Evolutionary conservation across 805 yeast species (phyloP).

Genomic region (Kazachstania taianensis): DNA sequence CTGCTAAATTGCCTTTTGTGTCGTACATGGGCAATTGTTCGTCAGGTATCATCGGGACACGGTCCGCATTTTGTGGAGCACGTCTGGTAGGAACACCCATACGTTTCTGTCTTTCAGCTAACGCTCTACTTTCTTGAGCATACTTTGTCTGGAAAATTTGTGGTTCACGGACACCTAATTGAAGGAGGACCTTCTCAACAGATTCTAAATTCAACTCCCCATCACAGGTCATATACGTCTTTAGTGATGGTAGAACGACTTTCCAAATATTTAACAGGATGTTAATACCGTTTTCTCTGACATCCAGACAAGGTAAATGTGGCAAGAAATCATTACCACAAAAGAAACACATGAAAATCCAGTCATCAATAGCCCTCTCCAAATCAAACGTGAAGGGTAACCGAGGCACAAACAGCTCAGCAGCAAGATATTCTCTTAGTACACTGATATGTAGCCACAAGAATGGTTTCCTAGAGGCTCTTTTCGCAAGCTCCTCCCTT

Average conservation of each 20-base stretch:
- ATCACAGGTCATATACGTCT: slow-evolving; percentile 79
- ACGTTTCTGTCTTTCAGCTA: slow-evolving; percentile 36
- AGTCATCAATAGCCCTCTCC: slow-evolving; percentile 95
- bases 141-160: slow-evolving; percentile 63
- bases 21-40: slow-evolving; percentile 69
- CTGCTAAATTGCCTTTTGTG: slow-evolving; percentile 61
- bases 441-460: slow-evolving; percentile 88
- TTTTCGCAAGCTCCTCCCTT: slow-evolving; percentile 26
- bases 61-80: slow-evolving; percentile 63
- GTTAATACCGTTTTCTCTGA: slow-evolving; percentile 89
- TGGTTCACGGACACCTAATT: slow-evolving; percentile 64
- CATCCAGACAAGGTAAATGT: slow-evolving; percentile 88
- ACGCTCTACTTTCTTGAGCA: slow-evolving; percentile 56
- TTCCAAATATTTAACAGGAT: slow-evolving; percentile 78
- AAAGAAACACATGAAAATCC: slow-evolving; percentile 98
- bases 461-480: slow-evolving; percentile 60
- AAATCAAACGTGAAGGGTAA: slow-evolving; percentile 69
- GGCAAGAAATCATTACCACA: slow-evolving; percentile 98
- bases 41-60: slow-evolving; percentile 61
- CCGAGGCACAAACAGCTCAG: slow-evolving; percentile 66
- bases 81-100: slow-evolving; percentile 45
- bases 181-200: slow-evolving; percentile 60
- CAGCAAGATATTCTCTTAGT: slow-evolving; percentile 75
- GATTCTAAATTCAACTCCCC: slow-evolving; percentile 69
- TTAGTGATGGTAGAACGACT: slow-evolving; percentile 49